Evolutionary conservation across 768 basidiomycete genomes (phyloP).

Genomic region (Myochromella boudieri): DNA sequence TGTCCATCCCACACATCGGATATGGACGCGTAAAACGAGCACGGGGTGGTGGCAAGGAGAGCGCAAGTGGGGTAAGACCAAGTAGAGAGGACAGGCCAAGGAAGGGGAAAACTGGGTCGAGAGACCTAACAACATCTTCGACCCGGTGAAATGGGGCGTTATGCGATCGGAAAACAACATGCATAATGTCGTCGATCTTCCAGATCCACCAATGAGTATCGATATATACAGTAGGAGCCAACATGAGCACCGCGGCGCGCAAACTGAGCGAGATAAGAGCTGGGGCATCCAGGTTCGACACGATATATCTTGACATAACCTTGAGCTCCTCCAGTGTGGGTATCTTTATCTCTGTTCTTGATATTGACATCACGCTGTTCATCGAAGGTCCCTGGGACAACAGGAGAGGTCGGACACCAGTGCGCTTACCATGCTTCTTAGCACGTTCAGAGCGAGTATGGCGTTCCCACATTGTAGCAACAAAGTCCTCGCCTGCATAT

Average conservation of each 20-base stretch:
- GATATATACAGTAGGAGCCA: not conserved
- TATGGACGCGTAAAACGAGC: too few relatives aligned
- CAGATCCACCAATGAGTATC: not conserved
- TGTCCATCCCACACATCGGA: too few relatives aligned
- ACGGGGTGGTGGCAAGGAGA: constrained; percentile 2
- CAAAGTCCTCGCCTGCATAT: too few relatives aligned
- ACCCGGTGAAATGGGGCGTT: constrained; percentile 2
- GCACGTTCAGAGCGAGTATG: too few relatives aligned
- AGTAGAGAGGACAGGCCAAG: constrained; percentile 5
- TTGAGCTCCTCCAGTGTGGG: too few relatives aligned
- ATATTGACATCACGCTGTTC: too few relatives aligned
- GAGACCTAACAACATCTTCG: constrained; percentile 6
- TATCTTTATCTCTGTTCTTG: too few relatives aligned
- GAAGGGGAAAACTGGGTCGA: constrained; percentile 2
- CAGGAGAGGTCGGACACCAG: too few relatives aligned
- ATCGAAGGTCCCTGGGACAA: too few relatives aligned
- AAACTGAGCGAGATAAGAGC: constrained; percentile 7
- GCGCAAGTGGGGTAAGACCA: not conserved
- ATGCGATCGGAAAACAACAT: not conserved
- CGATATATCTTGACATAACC: constrained; percentile 1
- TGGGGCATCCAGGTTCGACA: constrained; percentile 6
- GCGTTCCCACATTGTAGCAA: too few relatives aligned
- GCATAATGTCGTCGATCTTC: not conserved
- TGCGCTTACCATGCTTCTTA: too few relatives aligned
- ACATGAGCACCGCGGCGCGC: not conserved